Conservation (phyloP, 2,329 filamentous ascomycete genomes). For the Fusarium nematophilum region DNA sequence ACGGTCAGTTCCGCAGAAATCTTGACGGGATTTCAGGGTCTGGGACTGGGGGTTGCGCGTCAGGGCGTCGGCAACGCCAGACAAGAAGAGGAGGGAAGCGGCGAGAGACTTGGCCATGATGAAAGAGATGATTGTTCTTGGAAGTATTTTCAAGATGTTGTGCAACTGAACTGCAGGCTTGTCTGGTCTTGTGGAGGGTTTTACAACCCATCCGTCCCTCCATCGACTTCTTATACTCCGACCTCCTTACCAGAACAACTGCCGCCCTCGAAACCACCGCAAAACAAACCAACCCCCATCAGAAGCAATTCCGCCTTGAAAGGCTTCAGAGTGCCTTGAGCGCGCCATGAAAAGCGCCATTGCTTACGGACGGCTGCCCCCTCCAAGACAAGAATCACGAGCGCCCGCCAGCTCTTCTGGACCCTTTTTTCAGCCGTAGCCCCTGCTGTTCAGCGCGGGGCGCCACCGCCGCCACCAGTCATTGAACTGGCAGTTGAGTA, state of each 20-base stretch:
- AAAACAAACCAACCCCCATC: too few species aligned
- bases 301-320: slow-evolving; percentile 4
- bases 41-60: slow-evolving; percentile 2
- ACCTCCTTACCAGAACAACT: too few species aligned
- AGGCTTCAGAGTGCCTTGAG: neutral
- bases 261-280: neutral
- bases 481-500: neutral
- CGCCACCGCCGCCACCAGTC: slow-evolving; percentile 5
- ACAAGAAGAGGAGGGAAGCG: slow-evolving; percentile 7
- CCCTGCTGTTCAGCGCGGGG: neutral
- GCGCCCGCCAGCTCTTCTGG: neutral
- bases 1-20: slow-evolving; percentile 24
- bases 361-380: neutral
- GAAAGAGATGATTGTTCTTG: neutral
- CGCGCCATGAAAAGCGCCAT: neutral
- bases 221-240: slow-evolving; percentile 8
- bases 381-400: neutral
- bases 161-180: neutral
- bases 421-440: neutral
- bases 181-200: neutral
- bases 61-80: slow-evolving; percentile 7
- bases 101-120: slow-evolving; percentile 7
- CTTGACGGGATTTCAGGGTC: slow-evolving; percentile 5
- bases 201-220: neutral
- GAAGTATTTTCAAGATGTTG: neutral